Evolutionary conservation across 331 rosid genomes (phyloP).

Genomic region (Stylosanthes scabra): DNA sequence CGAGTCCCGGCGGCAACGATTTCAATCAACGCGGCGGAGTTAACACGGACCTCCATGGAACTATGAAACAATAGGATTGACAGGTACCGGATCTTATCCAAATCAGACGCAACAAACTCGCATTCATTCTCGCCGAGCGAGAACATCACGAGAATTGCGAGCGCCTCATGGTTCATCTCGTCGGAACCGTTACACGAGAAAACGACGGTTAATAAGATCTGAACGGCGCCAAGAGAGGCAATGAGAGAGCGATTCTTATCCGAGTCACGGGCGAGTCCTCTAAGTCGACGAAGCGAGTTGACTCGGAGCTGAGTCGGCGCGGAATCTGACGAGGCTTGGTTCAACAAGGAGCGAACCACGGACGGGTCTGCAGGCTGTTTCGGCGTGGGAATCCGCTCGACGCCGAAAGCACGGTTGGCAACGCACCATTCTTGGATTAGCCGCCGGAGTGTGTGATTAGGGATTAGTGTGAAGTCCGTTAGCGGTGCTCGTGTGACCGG

Average conservation of each 20-base stretch:
- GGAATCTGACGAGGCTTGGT: constrained; percentile 62
- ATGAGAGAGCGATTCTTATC: constrained; percentile 84
- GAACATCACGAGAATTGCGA: constrained; percentile 67
- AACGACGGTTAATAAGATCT: constrained; percentile 47
- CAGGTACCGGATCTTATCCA: constrained; percentile 50
- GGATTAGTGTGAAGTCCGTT: constrained; percentile 85
- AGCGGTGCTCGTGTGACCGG: constrained; percentile 83
- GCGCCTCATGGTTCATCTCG: constrained; percentile 73
- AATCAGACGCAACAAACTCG: constrained; percentile 55
- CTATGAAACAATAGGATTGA: constrained; percentile 53
- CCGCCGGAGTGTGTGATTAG: constrained; percentile 92
- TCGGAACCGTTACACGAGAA: constrained; percentile 39
- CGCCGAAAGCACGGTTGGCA: constrained; percentile 79
- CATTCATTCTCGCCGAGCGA: constrained; percentile 72
- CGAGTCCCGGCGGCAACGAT: constrained; percentile 71
- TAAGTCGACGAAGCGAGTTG: constrained; percentile 71
- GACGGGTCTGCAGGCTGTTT: constrained; percentile 92
- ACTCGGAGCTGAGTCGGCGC: constrained; percentile 48
- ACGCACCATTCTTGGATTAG: constrained; percentile 99
- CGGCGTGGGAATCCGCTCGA: constrained; percentile 93
- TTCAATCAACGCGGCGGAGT: constrained; percentile 81
- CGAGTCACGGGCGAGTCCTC: constrained; percentile 84
- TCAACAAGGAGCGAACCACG: constrained; percentile 61
- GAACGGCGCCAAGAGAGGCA: constrained; percentile 57
- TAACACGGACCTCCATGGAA: constrained; percentile 67